Conservation (phyloP, 495 filamentous ascomycete species). For the Penicillium odoratum region DNA sequence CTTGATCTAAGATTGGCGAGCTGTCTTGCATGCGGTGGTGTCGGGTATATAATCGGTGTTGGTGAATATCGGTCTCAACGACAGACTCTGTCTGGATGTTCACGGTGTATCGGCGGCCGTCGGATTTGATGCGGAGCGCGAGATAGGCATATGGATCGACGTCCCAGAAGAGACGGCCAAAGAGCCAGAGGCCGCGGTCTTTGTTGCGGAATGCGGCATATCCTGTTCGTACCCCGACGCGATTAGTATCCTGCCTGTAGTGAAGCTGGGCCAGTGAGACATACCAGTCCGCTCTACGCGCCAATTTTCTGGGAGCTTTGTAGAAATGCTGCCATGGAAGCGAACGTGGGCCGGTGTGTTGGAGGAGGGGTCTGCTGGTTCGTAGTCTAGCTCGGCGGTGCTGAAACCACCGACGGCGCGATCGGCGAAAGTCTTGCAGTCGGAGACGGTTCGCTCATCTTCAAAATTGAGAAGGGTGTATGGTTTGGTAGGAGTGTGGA, state of each 20-base stretch:
- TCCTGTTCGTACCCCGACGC: slow-evolving; percentile 52
- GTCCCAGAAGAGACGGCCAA: slow-evolving; percentile 82
- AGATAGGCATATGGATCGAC: slow-evolving; percentile 86
- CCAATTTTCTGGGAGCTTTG: slow-evolving; percentile 62
- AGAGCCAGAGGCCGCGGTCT: slow-evolving; percentile 60
- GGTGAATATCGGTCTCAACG: slow-evolving; percentile 89
- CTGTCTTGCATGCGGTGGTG: slow-evolving; percentile 44
- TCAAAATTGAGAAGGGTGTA: slow-evolving; percentile 59
- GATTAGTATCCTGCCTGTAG: slow-evolving; percentile 21
- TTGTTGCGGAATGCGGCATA: slow-evolving; percentile 87
- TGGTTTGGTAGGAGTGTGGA: slow-evolving; percentile 49
- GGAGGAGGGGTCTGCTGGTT: slow-evolving; percentile 46
- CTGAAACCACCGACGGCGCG: slow-evolving; percentile 84
- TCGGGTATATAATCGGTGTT: slow-evolving; percentile 85
- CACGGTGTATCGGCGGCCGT: slow-evolving; percentile 89
- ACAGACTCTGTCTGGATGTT: slow-evolving; percentile 95
- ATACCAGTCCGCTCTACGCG: slow-evolving; percentile 61
- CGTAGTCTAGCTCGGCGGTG: slow-evolving; percentile 66
- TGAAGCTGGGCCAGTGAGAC: slow-evolving; percentile 26
- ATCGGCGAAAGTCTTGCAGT: slow-evolving; percentile 85
- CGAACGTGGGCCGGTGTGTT: slow-evolving; percentile 59
- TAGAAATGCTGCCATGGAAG: slow-evolving; percentile 89
- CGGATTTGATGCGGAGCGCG: slow-evolving; percentile 85
- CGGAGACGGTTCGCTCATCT: slow-evolving; percentile 56
- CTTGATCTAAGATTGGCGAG: slow-evolving; percentile 14